These are phyloP conservation scores for Sclerotinia glacialis DNA, from an alignment of 2,329 filamentous ascomycete species.

Conservation along the genomic window DNA sequence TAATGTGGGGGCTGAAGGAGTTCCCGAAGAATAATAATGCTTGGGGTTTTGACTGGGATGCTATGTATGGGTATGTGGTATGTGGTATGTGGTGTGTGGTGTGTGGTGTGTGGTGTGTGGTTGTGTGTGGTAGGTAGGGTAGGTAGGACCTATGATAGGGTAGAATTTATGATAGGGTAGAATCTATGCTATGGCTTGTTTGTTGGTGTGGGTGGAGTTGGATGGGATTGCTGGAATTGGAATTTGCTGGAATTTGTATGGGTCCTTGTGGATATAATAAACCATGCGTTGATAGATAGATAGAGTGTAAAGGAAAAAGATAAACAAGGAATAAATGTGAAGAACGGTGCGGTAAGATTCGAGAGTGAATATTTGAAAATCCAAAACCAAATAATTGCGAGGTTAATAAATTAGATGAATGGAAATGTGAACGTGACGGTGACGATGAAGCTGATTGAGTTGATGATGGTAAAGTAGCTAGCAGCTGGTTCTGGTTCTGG, in stretches of 20 bases:
- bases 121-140: too few relatives aligned
- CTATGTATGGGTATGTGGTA: background rate
- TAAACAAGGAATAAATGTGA: background rate
- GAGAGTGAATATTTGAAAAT: background rate
- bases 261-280: background rate
- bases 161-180: too few relatives aligned
- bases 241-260: constrained; percentile 2
- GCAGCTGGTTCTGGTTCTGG: too few relatives aligned
- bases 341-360: background rate
- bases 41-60: too few relatives aligned
- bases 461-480: background rate
- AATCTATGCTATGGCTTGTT: background rate
- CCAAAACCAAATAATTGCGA: background rate
- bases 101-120: too few relatives aligned
- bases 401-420: background rate
- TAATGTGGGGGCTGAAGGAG: constrained; percentile 15
- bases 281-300: too few relatives aligned
- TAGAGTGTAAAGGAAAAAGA: background rate
- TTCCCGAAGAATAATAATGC: background rate
- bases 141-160: too few relatives aligned
- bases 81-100: background rate
- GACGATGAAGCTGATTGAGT: too few relatives aligned
- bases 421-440: background rate
- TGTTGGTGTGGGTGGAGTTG: background rate
- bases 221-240: background rate